phyloP scores from a whole-genome alignment of 2,329 filamentous ascomycete species.

The Colletotrichum trifolii region DNA sequence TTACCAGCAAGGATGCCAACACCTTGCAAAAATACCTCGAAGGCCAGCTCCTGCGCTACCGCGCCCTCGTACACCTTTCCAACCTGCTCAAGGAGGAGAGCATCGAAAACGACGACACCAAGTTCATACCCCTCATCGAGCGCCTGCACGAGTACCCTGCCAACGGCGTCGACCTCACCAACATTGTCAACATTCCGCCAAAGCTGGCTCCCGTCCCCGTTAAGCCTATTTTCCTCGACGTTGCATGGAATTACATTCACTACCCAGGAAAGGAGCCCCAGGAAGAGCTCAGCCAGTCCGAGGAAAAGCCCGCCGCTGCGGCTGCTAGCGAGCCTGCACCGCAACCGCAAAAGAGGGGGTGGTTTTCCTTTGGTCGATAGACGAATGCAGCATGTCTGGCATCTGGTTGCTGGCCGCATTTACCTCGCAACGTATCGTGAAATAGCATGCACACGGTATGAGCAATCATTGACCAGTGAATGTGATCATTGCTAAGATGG shows the following conservation, averaged over 20 bases:
- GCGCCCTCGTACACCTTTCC: conserved; percentile 86
- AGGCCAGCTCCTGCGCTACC: conserved; percentile 81
- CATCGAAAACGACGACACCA: conserved; percentile 55
- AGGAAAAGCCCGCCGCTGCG: conserved; percentile 21
- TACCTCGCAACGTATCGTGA: background rate
- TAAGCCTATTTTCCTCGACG: conserved; percentile 95
- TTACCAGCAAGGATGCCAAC: conserved; percentile 68
- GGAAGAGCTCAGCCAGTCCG: conserved; percentile 38
- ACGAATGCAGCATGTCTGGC: conserved; percentile 9
- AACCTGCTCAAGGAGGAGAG: conserved; percentile 65
- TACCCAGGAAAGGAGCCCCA: conserved; percentile 75
- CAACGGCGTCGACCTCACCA: conserved; percentile 77
- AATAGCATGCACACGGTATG: too few species aligned
- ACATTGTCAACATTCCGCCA: conserved; percentile 89
- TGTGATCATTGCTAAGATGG: too few species aligned
- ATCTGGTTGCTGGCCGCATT: background rate
- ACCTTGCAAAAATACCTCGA: conserved; percentile 72
- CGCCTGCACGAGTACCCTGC: conserved; percentile 80
- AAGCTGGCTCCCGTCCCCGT: conserved; percentile 85
- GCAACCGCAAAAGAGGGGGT: conserved; percentile 73
- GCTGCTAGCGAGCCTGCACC: conserved; percentile 47
- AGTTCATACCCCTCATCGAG: conserved; percentile 73
- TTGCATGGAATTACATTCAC: conserved; percentile 97
- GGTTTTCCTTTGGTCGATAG: conserved; percentile 78
- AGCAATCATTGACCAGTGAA: too few species aligned